Base-by-base conservation (phyloP, 306 rosid species). In the Trifolium fragiferum region DNA sequence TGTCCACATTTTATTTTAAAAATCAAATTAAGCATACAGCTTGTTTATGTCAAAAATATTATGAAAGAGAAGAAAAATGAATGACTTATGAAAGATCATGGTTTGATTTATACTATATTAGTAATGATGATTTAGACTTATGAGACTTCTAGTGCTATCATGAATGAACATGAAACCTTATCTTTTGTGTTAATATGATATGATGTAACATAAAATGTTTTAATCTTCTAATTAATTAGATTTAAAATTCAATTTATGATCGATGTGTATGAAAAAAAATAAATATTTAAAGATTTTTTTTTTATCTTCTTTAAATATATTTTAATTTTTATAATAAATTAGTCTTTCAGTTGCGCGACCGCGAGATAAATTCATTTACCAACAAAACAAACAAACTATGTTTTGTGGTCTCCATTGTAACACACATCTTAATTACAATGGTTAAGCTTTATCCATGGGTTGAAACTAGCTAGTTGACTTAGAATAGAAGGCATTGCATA, bases 391-490 rank as follows among this genome's bases (percentile, higher is more conserved):
- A 8, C 10, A 37, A 37, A 37, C 10, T 7, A 37, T 37, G 40
- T 37, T 37, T 7, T 37, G 40, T 37, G 40, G 10, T 8, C 40
- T 37, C 1, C 40, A 37, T 7, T 60, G 66, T 8, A 20, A 14
- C 43, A 59, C 20, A 59, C 40, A 60, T 27, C 66, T 62, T 16
- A 27, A n/a, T n/a, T n/a, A n/a, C 19, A 59, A 30, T 59, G 14
- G 20, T n/a, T 33, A 32, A 61, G 25, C 43, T 61, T 33, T n/a
- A 35, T 33, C 3, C 6, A 2, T 33, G 23, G 25, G 8, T 62
- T 47, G 18, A 62, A 12, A 57, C 35, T 11, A 40, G 44, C 32
- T 54, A 35, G 68, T 62, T 60, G 41, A 60, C 66, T 60, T 60
- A 30, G 13, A 27, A 59, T 59, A 21, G 4, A 55, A 20, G 15